Evolutionary conservation across 805 yeast genomes (phyloP).

Genomic region (Kuraishia floccosa): DNA sequence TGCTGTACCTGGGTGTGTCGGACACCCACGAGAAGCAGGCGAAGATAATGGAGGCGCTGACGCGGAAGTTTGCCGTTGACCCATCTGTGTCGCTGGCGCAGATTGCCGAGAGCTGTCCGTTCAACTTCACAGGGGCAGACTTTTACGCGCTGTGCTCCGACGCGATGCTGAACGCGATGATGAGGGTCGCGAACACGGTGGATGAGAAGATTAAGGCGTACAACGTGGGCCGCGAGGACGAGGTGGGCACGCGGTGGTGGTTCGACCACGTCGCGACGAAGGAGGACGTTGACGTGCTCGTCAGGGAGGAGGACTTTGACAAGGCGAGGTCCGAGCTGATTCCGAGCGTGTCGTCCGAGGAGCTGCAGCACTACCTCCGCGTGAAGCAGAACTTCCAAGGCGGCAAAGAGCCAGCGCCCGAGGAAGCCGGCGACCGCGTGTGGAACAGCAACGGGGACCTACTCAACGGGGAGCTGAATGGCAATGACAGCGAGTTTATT

Average conservation of each 20-base stretch:
- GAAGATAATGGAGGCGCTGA: slow-evolving; percentile 77
- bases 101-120: slow-evolving; percentile 67
- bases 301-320: slow-evolving; percentile 62
- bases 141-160: slow-evolving; percentile 94
- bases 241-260: slow-evolving; percentile 75
- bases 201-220: slow-evolving; percentile 50
- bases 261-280: slow-evolving; percentile 68
- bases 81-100: slow-evolving; percentile 43
- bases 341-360: slow-evolving; percentile 85
- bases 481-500: background rate
- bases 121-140: slow-evolving; percentile 95
- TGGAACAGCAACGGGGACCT: background rate
- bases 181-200: slow-evolving; percentile 68
- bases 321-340: slow-evolving; percentile 61
- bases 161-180: slow-evolving; percentile 95
- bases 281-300: slow-evolving; percentile 59
- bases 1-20: slow-evolving; percentile 87
- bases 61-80: slow-evolving; percentile 65
- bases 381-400: slow-evolving; percentile 83
- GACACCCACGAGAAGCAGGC: slow-evolving; percentile 85
- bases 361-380: slow-evolving; percentile 66
- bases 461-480: background rate
- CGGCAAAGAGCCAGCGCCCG: slow-evolving; percentile 21
- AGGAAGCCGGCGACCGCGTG: slow-evolving; percentile 1
- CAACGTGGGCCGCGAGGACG: slow-evolving; percentile 28